A percentile compares a stretch with the other conserved stretches of the same genome.
These are phyloP conservation scores for Ogataea populi-albae DNA, from an alignment of 805 yeast species.

Conservation along the genomic window DNA sequence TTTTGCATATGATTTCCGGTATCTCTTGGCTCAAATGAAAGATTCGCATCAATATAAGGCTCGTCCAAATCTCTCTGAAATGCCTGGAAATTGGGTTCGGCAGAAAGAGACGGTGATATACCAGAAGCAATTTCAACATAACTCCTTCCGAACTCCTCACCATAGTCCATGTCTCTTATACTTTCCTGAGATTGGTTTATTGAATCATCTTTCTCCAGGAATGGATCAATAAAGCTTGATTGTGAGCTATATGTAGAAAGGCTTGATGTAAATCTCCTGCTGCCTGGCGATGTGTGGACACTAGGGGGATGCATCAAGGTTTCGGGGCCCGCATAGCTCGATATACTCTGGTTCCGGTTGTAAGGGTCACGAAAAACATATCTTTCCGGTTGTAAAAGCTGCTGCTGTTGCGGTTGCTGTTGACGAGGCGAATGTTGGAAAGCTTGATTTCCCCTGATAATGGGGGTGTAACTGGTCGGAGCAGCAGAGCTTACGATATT, in stretches of 20 bases:
- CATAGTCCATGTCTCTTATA: no score
- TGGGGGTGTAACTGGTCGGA: conserved; percentile 1
- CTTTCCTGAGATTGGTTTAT: not conserved
- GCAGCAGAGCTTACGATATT: no score
- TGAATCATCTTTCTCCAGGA: not conserved
- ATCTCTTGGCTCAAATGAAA: not conserved
- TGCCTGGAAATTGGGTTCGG: not conserved
- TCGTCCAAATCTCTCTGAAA: conserved; percentile 2
- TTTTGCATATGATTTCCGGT: conserved; percentile 14
- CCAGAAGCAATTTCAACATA: no score
- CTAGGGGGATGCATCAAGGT: no score
- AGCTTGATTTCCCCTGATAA: not conserved
- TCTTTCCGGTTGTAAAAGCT: not conserved
- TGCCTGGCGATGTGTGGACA: not conserved
- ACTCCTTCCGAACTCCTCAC: no score
- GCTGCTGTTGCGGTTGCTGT: not conserved
- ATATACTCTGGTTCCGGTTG: not conserved
- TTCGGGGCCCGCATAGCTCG: not conserved
- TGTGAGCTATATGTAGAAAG: conserved; percentile 1
- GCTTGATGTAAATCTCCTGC: conserved; percentile 1
- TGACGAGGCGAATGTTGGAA: not conserved
- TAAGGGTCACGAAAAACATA: not conserved
- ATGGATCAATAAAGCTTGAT: not conserved
- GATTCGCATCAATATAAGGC: not conserved
- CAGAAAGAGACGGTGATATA: no score